phyloP scores from a whole-genome alignment of 495 filamentous ascomycete species.

The Talaromyces thailandensis region DNA sequence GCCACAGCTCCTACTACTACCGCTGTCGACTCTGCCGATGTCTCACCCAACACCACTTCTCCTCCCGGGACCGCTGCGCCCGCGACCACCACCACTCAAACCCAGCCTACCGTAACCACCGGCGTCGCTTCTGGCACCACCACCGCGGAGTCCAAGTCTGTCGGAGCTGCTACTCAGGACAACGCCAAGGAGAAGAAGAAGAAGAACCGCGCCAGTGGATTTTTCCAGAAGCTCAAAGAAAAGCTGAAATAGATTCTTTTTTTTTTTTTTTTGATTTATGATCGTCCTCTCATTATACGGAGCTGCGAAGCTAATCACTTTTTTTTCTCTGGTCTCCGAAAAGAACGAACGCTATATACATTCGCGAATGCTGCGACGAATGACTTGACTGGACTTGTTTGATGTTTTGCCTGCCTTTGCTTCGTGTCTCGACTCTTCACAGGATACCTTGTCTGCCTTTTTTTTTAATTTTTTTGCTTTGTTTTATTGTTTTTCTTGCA shows the following conservation, averaged over 20 bases:
- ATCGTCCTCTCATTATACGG: not conserved
- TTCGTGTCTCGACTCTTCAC: not conserved
- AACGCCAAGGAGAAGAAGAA: constrained; percentile 37
- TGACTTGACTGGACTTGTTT: not conserved
- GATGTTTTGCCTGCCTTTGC: not conserved
- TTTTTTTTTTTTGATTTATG: not conserved
- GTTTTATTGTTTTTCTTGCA: not conserved
- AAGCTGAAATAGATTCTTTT: constrained; percentile 29
- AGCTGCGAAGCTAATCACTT: not conserved
- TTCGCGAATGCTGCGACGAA: not conserved
- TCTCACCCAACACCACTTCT: constrained; percentile 36
- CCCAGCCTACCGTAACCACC: constrained; percentile 11
- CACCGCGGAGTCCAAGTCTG: constrained; percentile 4
- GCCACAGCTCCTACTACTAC: constrained; percentile 26
- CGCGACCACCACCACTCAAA: constrained; percentile 11
- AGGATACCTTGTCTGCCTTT: not conserved
- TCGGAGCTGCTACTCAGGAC: not conserved
- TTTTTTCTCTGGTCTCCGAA: not conserved
- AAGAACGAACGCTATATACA: not conserved
- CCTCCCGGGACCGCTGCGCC: constrained; percentile 14
- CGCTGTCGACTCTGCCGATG: constrained; percentile 22
- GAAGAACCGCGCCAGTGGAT: constrained; percentile 34
- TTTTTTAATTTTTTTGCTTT: not conserved
- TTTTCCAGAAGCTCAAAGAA: constrained; percentile 43
- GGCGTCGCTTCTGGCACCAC: constrained; percentile 8